Conservation (phyloP, 129 eudicot species). For the Calendula officinalis region DNA sequence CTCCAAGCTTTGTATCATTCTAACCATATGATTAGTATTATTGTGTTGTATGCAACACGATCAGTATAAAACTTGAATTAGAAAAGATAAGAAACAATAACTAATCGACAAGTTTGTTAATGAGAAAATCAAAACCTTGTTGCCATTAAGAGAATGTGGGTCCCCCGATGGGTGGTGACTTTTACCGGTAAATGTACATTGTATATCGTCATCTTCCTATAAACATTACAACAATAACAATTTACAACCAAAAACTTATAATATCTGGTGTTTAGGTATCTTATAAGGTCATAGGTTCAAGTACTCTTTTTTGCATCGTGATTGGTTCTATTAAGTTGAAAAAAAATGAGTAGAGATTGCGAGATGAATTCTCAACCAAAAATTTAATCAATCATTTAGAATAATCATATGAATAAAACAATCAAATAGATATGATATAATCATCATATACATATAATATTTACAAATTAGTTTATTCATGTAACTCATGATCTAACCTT, state of each 20-base stretch:
- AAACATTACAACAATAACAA: conserved; percentile 16
- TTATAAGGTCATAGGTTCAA: too few relatives aligned
- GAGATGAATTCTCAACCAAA: too few relatives aligned
- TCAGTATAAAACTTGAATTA: not conserved
- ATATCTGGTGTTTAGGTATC: not conserved
- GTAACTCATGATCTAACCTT: too few relatives aligned
- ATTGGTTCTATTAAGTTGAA: too few relatives aligned
- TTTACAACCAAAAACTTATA: conserved; percentile 8
- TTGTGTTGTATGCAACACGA: not conserved
- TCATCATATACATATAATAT: too few relatives aligned
- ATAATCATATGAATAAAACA: too few relatives aligned
- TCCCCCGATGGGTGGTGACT: conserved; percentile 27
- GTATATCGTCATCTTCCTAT: conserved; percentile 33
- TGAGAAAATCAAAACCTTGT: conserved; percentile 39
- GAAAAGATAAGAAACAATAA: conserved; percentile 10
- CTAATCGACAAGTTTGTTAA: conserved; percentile 6
- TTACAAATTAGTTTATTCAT: too few relatives aligned
- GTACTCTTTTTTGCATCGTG: too few relatives aligned
- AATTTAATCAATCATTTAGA: too few relatives aligned
- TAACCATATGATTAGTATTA: not conserved
- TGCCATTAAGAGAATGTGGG: conserved; percentile 34
- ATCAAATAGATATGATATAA: too few relatives aligned
- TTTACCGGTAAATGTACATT: conserved; percentile 20
- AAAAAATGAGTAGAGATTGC: too few relatives aligned
- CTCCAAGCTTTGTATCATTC: too few relatives aligned